Conservation (phyloP, 2,329 filamentous ascomycete species). For the Aspergillus puulaauensis region DNA sequence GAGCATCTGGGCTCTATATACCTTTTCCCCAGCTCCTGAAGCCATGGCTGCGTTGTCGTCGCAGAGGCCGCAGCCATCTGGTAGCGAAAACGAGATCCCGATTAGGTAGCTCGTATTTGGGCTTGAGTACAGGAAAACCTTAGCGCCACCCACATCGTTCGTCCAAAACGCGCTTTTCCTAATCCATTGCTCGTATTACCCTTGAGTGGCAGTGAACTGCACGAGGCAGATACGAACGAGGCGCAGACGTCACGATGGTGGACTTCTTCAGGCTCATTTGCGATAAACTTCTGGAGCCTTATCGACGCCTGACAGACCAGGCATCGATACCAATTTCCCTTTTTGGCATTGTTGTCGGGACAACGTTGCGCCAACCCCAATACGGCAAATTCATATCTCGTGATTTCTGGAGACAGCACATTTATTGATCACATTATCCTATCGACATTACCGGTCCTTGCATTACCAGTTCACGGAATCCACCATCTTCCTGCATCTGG, state of each 20-base stretch:
- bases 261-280: neutral
- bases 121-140: neutral
- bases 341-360: slow-evolving; percentile 16
- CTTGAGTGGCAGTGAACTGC: neutral
- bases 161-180: neutral
- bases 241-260: neutral
- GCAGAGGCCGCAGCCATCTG: neutral
- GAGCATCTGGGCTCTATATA: neutral
- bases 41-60: neutral
- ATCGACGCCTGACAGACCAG: slow-evolving; percentile 8
- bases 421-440: slow-evolving; percentile 4
- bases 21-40: neutral
- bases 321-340: slow-evolving; percentile 1
- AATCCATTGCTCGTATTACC: neutral
- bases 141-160: neutral
- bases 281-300: neutral
- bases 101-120: slow-evolving; percentile 14
- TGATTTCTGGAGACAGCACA: slow-evolving; percentile 9
- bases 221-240: neutral
- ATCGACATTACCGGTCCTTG: slow-evolving; percentile 5
- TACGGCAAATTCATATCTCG: slow-evolving; percentile 11
- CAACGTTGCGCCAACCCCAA: slow-evolving; percentile 15
- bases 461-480: slow-evolving; percentile 1
- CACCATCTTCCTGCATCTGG: slow-evolving; percentile 2
- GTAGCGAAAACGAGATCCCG: slow-evolving; percentile 25